A percentile compares a stretch with the other conserved stretches of the same genome.
These are phyloP conservation scores for Suhomyces emberorum DNA, from an alignment of 805 yeast species.

Conservation along the genomic window DNA sequence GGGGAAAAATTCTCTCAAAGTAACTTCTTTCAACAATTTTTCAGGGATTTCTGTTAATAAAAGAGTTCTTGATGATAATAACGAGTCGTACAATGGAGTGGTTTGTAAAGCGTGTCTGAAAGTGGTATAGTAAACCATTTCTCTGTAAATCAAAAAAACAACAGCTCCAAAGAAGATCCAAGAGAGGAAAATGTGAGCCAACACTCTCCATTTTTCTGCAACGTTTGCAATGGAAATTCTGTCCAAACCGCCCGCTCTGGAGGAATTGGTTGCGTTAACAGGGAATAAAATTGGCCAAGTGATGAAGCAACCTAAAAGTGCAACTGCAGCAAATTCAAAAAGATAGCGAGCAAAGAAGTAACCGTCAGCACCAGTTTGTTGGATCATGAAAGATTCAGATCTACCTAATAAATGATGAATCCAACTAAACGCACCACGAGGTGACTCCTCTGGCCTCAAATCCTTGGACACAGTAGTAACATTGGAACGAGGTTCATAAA, in stretches of 20 bases:
- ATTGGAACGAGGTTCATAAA: conserved; percentile 49
- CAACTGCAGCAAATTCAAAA: conserved; percentile 50
- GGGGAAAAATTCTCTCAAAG: conserved; percentile 60
- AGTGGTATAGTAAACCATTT: conserved; percentile 65
- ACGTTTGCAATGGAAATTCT: conserved; percentile 63
- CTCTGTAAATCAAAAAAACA: conserved; percentile 66
- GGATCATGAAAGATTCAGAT: conserved; percentile 62
- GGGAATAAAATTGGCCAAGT: conserved; percentile 71
- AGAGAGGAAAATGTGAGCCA: conserved; percentile 72
- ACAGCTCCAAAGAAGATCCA: conserved; percentile 72
- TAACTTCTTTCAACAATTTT: conserved; percentile 43
- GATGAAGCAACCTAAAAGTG: conserved; percentile 51
- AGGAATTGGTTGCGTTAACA: conserved; percentile 70
- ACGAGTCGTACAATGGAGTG: conserved; percentile 67
- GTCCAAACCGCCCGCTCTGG: conserved; percentile 55
- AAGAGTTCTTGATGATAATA: conserved; percentile 68
- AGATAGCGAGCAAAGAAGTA: conserved; percentile 69
- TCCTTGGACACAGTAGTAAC: conserved; percentile 47
- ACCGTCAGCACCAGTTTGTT: conserved; percentile 73
- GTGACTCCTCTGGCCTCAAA: conserved; percentile 41
- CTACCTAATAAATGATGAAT: conserved; percentile 44
- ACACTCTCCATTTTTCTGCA: conserved; percentile 57
- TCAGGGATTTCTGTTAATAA: conserved; percentile 67
- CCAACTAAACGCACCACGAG: conserved; percentile 54
- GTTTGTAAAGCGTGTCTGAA: conserved; percentile 73